These are phyloP conservation scores for Lasiodiplodia theobromae DNA, from an alignment of 2,329 filamentous ascomycete genomes.

Conservation along the genomic window DNA sequence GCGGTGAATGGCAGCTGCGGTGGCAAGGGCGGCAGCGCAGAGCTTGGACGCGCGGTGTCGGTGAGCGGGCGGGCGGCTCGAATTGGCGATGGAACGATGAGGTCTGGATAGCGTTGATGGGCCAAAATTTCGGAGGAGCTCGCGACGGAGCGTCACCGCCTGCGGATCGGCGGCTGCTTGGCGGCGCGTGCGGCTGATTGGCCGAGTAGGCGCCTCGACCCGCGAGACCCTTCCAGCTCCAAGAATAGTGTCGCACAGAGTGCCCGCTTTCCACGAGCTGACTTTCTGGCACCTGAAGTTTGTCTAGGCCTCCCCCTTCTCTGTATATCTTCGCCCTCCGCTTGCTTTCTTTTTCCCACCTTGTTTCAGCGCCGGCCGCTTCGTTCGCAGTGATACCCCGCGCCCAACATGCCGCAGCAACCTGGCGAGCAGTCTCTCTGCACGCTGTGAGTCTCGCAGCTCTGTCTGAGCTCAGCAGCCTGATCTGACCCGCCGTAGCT, in stretches of 20 bases:
- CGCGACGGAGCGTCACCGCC: conserved; percentile 32
- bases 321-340: conserved; percentile 32
- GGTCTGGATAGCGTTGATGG: conserved; percentile 9
- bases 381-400: conserved; percentile 9
- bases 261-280: conserved; percentile 21
- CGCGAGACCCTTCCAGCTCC: conserved; percentile 22
- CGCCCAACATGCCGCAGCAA: conserved; percentile 52
- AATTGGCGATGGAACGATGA: conserved; percentile 16
- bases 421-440: conserved; percentile 56
- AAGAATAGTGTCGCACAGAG: conserved; percentile 25
- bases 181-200: conserved; percentile 22
- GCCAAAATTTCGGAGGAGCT: conserved; percentile 40
- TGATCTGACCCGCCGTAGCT: conserved; percentile 59
- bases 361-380: conserved; percentile 24
- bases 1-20: conserved; percentile 26
- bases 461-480: neutral
- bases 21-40: conserved; percentile 35
- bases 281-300: neutral
- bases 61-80: conserved; percentile 13
- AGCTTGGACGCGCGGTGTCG: conserved; percentile 34
- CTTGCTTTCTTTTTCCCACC: conserved; percentile 11
- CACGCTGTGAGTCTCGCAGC: conserved; percentile 52
- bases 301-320: neutral
- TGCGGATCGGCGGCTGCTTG: conserved; percentile 11
- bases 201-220: conserved; percentile 19